Evolutionary conservation across 306 rosid genomes (phyloP).

Genomic region (Mimosa pudica): DNA sequence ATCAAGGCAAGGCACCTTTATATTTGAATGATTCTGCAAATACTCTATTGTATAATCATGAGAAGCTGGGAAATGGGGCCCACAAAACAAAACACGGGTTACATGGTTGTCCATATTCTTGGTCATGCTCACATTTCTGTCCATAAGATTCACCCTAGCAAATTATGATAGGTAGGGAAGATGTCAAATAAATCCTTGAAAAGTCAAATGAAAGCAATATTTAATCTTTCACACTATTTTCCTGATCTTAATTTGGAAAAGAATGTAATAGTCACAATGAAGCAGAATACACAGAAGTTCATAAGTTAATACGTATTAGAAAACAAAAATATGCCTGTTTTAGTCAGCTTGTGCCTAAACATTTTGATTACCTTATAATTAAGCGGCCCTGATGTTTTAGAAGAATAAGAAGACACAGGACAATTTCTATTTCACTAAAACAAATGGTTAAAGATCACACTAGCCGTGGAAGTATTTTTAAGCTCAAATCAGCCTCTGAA

Average conservation of each 20-base stretch:
- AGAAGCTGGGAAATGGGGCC: conserved; percentile 64
- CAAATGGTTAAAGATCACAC: too few relatives aligned
- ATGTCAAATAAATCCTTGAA: conserved; percentile 9
- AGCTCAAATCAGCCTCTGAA: too few relatives aligned
- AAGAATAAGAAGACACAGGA: too few relatives aligned
- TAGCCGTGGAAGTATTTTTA: too few relatives aligned
- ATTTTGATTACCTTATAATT: background rate
- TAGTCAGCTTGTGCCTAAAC: background rate
- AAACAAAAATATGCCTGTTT: background rate
- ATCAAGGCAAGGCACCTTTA: conserved; percentile 56
- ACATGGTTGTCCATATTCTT: conserved; percentile 30
- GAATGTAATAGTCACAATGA: background rate
- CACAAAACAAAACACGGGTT: conserved; percentile 78
- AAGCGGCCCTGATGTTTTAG: background rate
- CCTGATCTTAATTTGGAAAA: background rate
- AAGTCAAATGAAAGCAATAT: background rate
- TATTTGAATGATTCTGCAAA: conserved; percentile 54
- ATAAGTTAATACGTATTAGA: background rate
- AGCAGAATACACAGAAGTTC: background rate
- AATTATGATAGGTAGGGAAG: background rate
- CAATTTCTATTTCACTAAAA: too few relatives aligned
- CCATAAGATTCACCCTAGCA: conserved; percentile 32
- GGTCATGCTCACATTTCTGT: conserved; percentile 35
- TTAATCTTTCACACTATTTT: background rate
- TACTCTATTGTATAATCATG: conserved; percentile 64